Evolutionary conservation across 2,329 filamentous ascomycete species (phyloP).

Genomic region (Ophiocordyceps camponoti-floridani): DNA sequence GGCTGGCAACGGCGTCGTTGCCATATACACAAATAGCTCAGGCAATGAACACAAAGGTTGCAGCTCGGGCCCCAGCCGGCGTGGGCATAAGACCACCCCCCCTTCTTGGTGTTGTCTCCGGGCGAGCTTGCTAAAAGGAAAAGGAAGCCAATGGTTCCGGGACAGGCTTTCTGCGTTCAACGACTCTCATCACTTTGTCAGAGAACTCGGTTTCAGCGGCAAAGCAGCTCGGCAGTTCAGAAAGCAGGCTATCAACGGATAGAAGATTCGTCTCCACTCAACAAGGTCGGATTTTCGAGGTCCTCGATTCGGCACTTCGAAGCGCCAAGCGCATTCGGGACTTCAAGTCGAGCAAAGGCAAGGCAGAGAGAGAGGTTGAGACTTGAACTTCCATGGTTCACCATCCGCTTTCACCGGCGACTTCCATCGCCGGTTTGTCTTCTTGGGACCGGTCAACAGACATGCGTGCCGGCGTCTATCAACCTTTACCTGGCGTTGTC

Average conservation of each 20-base stretch:
- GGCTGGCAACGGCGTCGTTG: slow-evolving; percentile 1
- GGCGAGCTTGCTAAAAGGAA: background rate
- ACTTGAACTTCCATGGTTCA: slow-evolving; percentile 15
- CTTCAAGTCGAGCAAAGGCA: background rate
- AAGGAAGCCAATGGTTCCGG: background rate
- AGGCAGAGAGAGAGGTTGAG: background rate
- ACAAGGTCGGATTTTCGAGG: background rate
- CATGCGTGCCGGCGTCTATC: background rate
- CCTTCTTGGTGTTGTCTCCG: background rate
- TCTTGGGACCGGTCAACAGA: background rate
- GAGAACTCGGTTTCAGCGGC: background rate
- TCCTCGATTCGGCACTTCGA: background rate
- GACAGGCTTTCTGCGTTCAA: background rate
- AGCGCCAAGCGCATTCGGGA: background rate
- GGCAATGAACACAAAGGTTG: slow-evolving; percentile 1
- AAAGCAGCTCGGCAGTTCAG: background rate
- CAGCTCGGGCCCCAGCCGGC: background rate
- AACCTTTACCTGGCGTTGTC: background rate
- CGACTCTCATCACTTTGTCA: background rate
- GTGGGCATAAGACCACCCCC: slow-evolving; percentile 2
- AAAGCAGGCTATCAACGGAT: slow-evolving; percentile 2
- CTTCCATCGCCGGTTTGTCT: slow-evolving; percentile 12
- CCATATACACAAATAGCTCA: slow-evolving; percentile 3
- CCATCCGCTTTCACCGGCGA: slow-evolving; percentile 26
- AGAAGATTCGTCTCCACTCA: background rate